These are phyloP conservation scores for Lichtheimia hyalospora DNA, from an alignment of 371 early-diverging fungal genomes.

Conservation along the genomic window DNA sequence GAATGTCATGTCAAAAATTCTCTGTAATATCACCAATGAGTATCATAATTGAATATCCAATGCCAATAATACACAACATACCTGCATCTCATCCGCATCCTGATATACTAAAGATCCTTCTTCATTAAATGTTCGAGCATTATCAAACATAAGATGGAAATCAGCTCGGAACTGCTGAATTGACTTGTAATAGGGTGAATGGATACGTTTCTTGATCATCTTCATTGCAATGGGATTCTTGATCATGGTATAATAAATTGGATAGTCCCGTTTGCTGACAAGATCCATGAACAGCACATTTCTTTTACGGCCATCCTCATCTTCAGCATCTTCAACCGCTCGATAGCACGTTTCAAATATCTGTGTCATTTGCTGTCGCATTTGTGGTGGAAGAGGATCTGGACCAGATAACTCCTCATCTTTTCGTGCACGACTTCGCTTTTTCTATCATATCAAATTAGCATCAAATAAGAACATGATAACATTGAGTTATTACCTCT, in stretches of 20 bases:
- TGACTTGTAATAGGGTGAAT: slow-evolving; percentile 40
- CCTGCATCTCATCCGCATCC: slow-evolving; percentile 66
- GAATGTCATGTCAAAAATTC: slow-evolving; percentile 6
- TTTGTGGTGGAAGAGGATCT: slow-evolving; percentile 14
- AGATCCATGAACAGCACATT: slow-evolving; percentile 67
- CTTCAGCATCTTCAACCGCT: slow-evolving; percentile 54
- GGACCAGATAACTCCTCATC: slow-evolving; percentile 20
- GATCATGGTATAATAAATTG: slow-evolving; percentile 82
- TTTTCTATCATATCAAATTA: neutral
- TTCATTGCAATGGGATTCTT: slow-evolving; percentile 72
- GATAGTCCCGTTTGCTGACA: slow-evolving; percentile 69
- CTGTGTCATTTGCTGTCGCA: slow-evolving; percentile 53
- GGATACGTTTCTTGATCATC: slow-evolving; percentile 57
- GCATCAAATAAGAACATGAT: neutral
- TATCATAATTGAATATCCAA: neutral
- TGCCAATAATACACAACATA: slow-evolving; percentile 6
- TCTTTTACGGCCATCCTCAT: slow-evolving; percentile 55
- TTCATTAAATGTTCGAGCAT: slow-evolving; percentile 77
- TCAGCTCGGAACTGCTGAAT: slow-evolving; percentile 51
- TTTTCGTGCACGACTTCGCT: slow-evolving; percentile 22
- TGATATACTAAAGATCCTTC: slow-evolving; percentile 78
- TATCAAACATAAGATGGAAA: slow-evolving; percentile 73
- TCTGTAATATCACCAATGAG: neutral
- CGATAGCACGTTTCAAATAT: slow-evolving; percentile 51
- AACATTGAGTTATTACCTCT: slow-evolving; percentile 1